Evolutionary conservation across 2,329 filamentous ascomycete genomes (phyloP), one percentile per base, ranked within the genome.

Genomic region (Venturia carpophila): DNA sequence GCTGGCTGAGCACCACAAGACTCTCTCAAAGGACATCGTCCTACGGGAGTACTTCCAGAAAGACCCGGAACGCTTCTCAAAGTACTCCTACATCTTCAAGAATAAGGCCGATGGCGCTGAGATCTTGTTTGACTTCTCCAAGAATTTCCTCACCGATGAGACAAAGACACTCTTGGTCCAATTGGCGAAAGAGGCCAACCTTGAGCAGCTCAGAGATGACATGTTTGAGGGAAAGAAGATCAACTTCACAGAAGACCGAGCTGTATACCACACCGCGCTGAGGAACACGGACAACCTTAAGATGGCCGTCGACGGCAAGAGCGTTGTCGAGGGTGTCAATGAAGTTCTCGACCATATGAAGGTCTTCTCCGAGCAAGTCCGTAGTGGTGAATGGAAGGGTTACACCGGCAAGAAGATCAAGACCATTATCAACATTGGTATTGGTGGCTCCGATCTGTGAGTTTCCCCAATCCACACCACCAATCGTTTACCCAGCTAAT

Each of bases 201-300:
- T 99, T 47, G 92, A 96, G 82, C 85, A 95, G 82, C 90, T 97
- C 76, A 89, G 94, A 69, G 93, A 99, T 85, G 87, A 88, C 74
- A 96, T 99, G 92, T 99, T 99, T 79, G 87, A 87, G 66, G 94
- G 94, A 71, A 91, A 97, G 75, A 93, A 95, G 84, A 97, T 99
- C 83, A 99, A 99, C 85, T 97, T 97, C 81, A 99, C 94, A 67
- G 94, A 99, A 83, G 83, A 93, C 75, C 88, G 94, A 69, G 94
- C 94, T 69, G 94, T 99, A 69, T 96, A 96, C 82, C 94, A 99
- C 80, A 85, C 91, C 71, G 94, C 94, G 61, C 84, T 99, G 74
- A 89, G 94, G 76, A 99, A 99, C 77, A 87, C 92, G 69, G 84
- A 86, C 76, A 92, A 90, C 75, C 86, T 90, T 84, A 86, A 82